Evolutionary conservation across 805 yeast genomes (phyloP).

Genomic region (Myxozyma lipomycoides): DNA sequence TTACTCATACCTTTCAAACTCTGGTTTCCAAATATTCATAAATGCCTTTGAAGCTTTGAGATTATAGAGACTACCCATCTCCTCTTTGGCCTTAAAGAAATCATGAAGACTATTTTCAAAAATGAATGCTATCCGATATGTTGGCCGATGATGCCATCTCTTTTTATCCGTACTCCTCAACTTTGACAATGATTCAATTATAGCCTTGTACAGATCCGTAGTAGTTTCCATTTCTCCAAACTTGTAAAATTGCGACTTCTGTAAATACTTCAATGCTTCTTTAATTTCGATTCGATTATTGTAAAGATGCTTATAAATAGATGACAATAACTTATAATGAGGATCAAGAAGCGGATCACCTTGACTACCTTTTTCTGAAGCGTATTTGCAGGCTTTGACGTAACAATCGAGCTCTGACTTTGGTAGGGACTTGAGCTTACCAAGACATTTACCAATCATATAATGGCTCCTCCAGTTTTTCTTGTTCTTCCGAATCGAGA

Average conservation of each 20-base stretch:
- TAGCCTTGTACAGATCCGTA: conserved; percentile 2
- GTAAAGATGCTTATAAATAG: conserved; percentile 54
- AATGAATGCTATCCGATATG: conserved; percentile 65
- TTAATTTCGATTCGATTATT: conserved; percentile 37
- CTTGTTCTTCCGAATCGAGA: conserved; percentile 46
- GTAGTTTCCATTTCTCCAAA: conserved; percentile 1
- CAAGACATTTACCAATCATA: conserved; percentile 54
- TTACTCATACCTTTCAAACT: conserved; percentile 52
- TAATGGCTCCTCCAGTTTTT: conserved; percentile 61
- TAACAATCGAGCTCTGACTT: conserved; percentile 43
- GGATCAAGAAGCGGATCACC: conserved; percentile 69
- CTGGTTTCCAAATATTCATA: conserved; percentile 90
- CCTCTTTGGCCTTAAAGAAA: conserved; percentile 52
- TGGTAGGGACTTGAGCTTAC: conserved; percentile 45
- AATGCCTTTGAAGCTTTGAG: conserved; percentile 68
- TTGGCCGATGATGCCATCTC: conserved; percentile 89
- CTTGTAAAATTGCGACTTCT: conserved; percentile 38
- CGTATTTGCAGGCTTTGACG: conserved; percentile 32
- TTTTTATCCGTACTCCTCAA: conserved; percentile 56
- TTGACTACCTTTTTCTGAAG: conserved; percentile 22
- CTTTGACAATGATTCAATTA: conserved; percentile 9
- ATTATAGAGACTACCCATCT: conserved; percentile 60
- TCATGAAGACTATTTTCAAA: conserved; percentile 53
- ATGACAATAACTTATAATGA: conserved; percentile 60
- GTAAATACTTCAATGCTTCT: conserved; percentile 43